These are phyloP conservation scores for Fusarium nygamai DNA, from an alignment of 2,329 filamentous ascomycete species.

Conservation along the genomic window DNA sequence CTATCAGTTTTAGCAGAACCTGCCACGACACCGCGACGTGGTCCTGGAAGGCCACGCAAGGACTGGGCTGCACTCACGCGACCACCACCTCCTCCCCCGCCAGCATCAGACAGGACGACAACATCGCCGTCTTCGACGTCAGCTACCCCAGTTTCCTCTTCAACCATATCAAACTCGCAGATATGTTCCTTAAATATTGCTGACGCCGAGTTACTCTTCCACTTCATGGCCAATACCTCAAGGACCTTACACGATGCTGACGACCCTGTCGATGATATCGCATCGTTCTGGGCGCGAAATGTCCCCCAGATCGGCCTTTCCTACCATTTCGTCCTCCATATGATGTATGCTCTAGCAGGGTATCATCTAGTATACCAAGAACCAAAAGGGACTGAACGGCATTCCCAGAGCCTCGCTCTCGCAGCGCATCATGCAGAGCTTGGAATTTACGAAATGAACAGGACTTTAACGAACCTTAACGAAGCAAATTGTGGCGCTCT, in stretches of 20 bases:
- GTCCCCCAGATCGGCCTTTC: conserved; percentile 43
- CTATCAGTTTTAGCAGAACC: conserved; percentile 27
- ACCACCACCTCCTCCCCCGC: conserved; percentile 24
- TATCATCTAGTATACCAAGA: conserved; percentile 42
- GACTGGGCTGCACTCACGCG: conserved; percentile 43
- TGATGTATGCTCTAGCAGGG: conserved; percentile 42
- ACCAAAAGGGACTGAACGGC: conserved; percentile 29
- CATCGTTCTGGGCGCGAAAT: conserved; percentile 44
- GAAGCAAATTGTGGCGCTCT: conserved; percentile 44
- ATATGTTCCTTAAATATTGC: conserved; percentile 40
- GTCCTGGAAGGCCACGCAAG: conserved; percentile 45
- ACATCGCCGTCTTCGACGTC: conserved; percentile 39
- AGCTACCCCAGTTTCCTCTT: conserved; percentile 36
- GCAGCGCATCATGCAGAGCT: conserved; percentile 41
- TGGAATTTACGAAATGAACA: conserved; percentile 43
- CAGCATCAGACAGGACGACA: conserved; percentile 32
- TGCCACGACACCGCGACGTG: conserved; percentile 37
- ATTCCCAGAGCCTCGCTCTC: conserved; percentile 28
- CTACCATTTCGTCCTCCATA: conserved; percentile 45
- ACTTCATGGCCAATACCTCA: conserved; percentile 42
- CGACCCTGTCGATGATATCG: conserved; percentile 31
- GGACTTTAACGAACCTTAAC: conserved; percentile 37
- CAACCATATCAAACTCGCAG: conserved; percentile 34
- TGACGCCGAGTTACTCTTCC: conserved; percentile 46
- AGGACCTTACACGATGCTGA: conserved; percentile 34